phyloP scores from a whole-genome alignment of 805 yeast species.

The Wickerhamiella domercqiae region DNA sequence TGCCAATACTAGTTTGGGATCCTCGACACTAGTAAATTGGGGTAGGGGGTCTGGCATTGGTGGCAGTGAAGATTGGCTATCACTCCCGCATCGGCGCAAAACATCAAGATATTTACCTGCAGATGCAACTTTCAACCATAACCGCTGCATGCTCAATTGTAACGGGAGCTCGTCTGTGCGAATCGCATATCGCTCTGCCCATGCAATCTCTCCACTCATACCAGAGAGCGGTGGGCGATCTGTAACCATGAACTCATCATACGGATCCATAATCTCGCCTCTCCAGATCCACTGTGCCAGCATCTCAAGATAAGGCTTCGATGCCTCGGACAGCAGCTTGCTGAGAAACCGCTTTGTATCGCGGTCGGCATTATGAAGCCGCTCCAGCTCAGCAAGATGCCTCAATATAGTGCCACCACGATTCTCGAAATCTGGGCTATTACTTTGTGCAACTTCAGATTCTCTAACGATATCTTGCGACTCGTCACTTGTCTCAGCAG shows the following conservation, averaged over 20 bases:
- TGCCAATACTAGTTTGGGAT: slow-evolving; percentile 35
- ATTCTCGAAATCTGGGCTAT: slow-evolving; percentile 21
- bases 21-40: slow-evolving; percentile 19
- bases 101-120: slow-evolving; percentile 81
- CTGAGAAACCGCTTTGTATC: slow-evolving; percentile 37
- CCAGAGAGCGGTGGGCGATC: slow-evolving; percentile 19
- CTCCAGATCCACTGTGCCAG: slow-evolving; percentile 63
- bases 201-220: slow-evolving; percentile 26
- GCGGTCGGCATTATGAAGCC: slow-evolving; percentile 50
- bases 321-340: slow-evolving; percentile 39
- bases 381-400: slow-evolving; percentile 43
- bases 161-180: slow-evolving; percentile 60
- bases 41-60: neutral
- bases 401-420: slow-evolving; percentile 68
- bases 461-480: slow-evolving; percentile 23
- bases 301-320: slow-evolving; percentile 49
- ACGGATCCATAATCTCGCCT: slow-evolving; percentile 66
- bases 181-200: slow-evolving; percentile 46
- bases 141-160: slow-evolving; percentile 38
- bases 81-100: slow-evolving; percentile 42
- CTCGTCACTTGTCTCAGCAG: slow-evolving; percentile 25
- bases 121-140: slow-evolving; percentile 50
- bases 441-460: slow-evolving; percentile 6
- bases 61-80: slow-evolving; percentile 4
- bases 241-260: slow-evolving; percentile 67